Percentiles rank a stretch among this genome's conserved stretches.
Conservation (phyloP, 2,329 filamentous ascomycete genomes). For the Onygena corvina region DNA sequence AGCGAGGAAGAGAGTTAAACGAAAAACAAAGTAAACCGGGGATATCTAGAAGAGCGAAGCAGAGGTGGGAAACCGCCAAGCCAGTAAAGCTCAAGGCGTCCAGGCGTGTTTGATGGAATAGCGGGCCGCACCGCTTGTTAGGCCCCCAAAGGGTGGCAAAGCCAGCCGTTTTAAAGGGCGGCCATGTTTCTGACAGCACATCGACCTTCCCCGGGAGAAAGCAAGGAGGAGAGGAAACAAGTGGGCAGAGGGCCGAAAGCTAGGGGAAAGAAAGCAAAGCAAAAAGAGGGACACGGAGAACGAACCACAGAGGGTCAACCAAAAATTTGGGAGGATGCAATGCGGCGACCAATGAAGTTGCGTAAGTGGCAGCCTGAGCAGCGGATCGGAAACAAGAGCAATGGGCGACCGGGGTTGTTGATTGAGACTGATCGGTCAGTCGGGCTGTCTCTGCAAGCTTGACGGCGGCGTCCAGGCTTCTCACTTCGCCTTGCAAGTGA, state of each 20-base stretch:
- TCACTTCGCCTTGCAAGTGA: too few relatives aligned
- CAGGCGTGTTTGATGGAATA: not conserved
- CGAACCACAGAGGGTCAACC: not conserved
- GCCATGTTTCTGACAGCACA: not conserved
- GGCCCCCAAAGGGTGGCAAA: constrained; percentile 5
- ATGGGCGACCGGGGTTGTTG: not conserved
- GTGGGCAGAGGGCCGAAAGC: not conserved
- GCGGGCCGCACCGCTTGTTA: constrained; percentile 6
- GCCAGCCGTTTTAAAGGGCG: not conserved
- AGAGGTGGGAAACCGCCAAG: constrained; percentile 6
- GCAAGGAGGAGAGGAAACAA: not conserved
- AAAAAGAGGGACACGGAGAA: not conserved
- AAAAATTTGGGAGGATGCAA: constrained; percentile 7
- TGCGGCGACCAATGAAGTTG: constrained; percentile 5
- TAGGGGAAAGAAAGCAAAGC: not conserved
- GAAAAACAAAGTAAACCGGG: not conserved
- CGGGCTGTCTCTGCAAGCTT: not conserved
- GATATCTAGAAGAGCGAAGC: not conserved
- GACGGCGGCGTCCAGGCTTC: too few relatives aligned
- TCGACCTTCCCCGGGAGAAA: not conserved
- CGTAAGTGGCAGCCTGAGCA: not conserved
- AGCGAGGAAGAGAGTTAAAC: not conserved
- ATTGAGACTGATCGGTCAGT: constrained; percentile 5
- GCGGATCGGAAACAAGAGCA: constrained; percentile 7
- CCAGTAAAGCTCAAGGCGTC: not conserved